These are phyloP conservation scores for Aureobasidium zeae DNA, from an alignment of 2,329 filamentous ascomycete genomes.

Conservation along the genomic window DNA sequence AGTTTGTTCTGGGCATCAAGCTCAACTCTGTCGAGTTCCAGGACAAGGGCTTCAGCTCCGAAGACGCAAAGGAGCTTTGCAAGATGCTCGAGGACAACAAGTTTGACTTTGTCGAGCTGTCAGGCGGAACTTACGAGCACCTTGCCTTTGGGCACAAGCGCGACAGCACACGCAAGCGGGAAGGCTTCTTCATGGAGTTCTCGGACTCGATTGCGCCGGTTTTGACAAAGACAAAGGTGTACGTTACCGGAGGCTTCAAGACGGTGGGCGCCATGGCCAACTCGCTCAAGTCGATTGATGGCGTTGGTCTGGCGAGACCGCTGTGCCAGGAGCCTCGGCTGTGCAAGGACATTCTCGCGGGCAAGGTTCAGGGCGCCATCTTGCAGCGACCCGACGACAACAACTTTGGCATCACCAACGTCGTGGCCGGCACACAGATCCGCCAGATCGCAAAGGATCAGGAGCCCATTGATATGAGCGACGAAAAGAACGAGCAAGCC, in stretches of 20 bases:
- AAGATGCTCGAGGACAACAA: slow-evolving; percentile 40
- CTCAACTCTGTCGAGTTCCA: slow-evolving; percentile 51
- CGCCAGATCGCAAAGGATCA: slow-evolving; percentile 44
- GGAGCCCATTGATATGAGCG: slow-evolving; percentile 44
- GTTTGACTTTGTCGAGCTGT: slow-evolving; percentile 52
- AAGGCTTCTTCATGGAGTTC: slow-evolving; percentile 53
- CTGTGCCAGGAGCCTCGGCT: slow-evolving; percentile 44
- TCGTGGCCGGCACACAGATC: slow-evolving; percentile 43
- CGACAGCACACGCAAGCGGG: slow-evolving; percentile 45
- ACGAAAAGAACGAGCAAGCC: slow-evolving; percentile 38
- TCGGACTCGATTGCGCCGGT: slow-evolving; percentile 44
- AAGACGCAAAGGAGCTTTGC: slow-evolving; percentile 43
- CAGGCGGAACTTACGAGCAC: slow-evolving; percentile 51
- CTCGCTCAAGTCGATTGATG: slow-evolving; percentile 50
- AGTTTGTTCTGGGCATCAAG: slow-evolving; percentile 47
- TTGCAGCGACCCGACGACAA: slow-evolving; percentile 39
- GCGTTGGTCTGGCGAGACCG: slow-evolving; percentile 50
- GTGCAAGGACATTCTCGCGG: slow-evolving; percentile 37
- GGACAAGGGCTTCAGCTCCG: slow-evolving; percentile 41
- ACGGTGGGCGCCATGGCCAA: slow-evolving; percentile 48
- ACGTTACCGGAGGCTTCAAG: slow-evolving; percentile 51
- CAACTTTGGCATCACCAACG: slow-evolving; percentile 42
- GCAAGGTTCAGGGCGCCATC: slow-evolving; percentile 41
- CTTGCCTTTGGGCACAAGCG: slow-evolving; percentile 44
- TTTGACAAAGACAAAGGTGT: slow-evolving; percentile 46